Evolutionary conservation across 768 basidiomycete species (phyloP).

Genomic region (Chalciporus pseudorubinellus): DNA sequence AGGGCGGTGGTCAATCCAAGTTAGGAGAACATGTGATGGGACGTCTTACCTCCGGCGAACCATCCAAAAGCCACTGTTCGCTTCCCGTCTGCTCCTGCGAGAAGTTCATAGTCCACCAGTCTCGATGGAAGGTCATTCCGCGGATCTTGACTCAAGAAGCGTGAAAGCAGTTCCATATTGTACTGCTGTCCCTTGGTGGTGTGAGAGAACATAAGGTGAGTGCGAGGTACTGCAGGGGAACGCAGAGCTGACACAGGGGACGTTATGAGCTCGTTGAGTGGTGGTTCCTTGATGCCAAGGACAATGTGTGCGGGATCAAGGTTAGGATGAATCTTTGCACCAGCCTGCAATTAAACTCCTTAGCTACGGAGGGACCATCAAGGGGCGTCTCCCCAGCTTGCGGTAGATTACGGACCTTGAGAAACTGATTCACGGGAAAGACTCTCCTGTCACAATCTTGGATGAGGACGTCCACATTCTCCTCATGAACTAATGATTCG

Average conservation of each 20-base stretch:
- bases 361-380: not conserved
- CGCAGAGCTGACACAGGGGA: conserved; percentile 35
- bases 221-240: conserved; percentile 43
- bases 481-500: conserved; percentile 50
- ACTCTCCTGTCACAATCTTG: conserved; percentile 76
- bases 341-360: conserved; percentile 54
- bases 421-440: conserved; percentile 61
- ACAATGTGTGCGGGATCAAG: conserved; percentile 69
- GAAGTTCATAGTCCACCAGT: conserved; percentile 83
- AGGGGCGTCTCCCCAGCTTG: too few species aligned
- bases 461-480: conserved; percentile 65
- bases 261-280: conserved; percentile 58
- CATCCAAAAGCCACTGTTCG: conserved; percentile 89
- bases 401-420: conserved; percentile 45
- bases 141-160: conserved; percentile 47
- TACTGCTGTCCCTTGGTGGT: conserved; percentile 86
- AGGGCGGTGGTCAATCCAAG: not conserved
- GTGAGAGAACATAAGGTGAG: conserved; percentile 91
- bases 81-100: conserved; percentile 61
- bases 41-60: conserved; percentile 77
- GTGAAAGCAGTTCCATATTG: conserved; percentile 74
- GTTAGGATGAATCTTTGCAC: conserved; percentile 60
- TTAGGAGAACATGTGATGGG: not conserved
- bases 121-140: conserved; percentile 36
- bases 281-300: conserved; percentile 88